phyloP scores from a whole-genome alignment of 2,329 filamentous ascomycete genomes.

The Colletotrichum scovillei region DNA sequence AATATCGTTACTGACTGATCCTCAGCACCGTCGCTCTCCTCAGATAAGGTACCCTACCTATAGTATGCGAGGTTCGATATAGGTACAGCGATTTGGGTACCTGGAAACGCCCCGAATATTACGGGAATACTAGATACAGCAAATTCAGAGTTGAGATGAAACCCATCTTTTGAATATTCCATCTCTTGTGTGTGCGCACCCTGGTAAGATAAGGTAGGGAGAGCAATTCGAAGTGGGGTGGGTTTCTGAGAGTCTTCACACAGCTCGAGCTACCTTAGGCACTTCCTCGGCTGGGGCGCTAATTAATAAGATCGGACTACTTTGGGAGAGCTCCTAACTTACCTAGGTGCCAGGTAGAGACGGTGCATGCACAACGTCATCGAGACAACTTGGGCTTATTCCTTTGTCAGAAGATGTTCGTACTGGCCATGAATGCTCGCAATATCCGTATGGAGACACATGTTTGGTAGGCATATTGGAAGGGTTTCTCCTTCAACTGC shows the following conservation, averaged over 20 bases:
- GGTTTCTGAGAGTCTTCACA: neutral
- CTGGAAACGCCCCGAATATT: neutral
- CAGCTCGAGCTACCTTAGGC: neutral
- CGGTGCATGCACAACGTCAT: neutral
- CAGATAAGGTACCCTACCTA: too few relatives aligned
- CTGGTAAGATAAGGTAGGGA: neutral
- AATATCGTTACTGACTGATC: neutral
- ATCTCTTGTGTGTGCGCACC: neutral
- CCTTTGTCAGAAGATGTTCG: neutral
- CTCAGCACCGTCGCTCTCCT: neutral
- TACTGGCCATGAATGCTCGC: too few relatives aligned
- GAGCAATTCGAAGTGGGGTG: neutral
- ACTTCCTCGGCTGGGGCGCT: neutral
- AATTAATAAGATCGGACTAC: neutral
- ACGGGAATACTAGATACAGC: neutral
- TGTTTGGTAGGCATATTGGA: neutral
- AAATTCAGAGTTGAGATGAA: neutral
- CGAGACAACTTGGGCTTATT: neutral
- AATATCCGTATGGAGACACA: neutral
- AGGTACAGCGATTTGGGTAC: neutral
- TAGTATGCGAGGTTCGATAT: neutral
- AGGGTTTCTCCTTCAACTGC: neutral
- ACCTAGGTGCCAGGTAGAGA: neutral
- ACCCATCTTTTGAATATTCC: neutral
- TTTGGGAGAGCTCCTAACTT: neutral